These are phyloP conservation scores for Cerioporus squamosus DNA, from an alignment of 1,284 basidiomycete genomes.

Conservation along the genomic window DNA sequence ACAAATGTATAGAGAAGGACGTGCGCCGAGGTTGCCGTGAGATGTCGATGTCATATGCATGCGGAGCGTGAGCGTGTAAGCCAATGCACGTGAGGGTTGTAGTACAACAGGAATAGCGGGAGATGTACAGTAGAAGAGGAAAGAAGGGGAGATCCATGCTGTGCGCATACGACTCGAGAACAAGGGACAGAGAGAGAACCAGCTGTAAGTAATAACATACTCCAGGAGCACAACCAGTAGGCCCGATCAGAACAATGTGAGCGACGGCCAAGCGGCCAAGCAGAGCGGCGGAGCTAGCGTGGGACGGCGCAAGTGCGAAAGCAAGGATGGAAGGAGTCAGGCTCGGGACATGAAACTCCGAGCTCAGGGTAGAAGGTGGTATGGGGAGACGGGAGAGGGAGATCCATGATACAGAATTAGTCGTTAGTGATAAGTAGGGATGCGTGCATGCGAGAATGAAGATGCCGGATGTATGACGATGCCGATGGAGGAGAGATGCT, in stretches of 20 bases:
- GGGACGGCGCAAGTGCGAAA: background rate
- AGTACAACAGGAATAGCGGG: background rate
- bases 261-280: background rate
- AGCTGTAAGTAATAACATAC: background rate
- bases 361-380: background rate
- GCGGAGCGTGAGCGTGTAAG: too few species aligned
- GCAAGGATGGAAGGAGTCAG: too few species aligned
- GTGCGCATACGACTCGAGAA: background rate
- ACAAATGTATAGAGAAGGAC: too few species aligned
- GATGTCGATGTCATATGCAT: too few species aligned
- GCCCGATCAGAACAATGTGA: background rate
- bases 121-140: background rate
- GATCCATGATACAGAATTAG: slow-evolving; percentile 13
- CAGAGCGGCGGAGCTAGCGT: background rate
- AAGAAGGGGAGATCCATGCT: background rate
- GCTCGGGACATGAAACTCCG: background rate
- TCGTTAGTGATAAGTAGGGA: slow-evolving; percentile 17
- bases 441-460: slow-evolving; percentile 8
- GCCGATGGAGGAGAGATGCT: background rate
- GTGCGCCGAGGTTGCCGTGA: too few species aligned
- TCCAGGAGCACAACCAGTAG: slow-evolving; percentile 18
- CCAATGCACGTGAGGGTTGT: background rate
- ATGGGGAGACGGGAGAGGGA: background rate
- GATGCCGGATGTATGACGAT: background rate
- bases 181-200: background rate